phyloP scores from a whole-genome alignment of 805 yeast species.

The Yarrowia sp. region DNA sequence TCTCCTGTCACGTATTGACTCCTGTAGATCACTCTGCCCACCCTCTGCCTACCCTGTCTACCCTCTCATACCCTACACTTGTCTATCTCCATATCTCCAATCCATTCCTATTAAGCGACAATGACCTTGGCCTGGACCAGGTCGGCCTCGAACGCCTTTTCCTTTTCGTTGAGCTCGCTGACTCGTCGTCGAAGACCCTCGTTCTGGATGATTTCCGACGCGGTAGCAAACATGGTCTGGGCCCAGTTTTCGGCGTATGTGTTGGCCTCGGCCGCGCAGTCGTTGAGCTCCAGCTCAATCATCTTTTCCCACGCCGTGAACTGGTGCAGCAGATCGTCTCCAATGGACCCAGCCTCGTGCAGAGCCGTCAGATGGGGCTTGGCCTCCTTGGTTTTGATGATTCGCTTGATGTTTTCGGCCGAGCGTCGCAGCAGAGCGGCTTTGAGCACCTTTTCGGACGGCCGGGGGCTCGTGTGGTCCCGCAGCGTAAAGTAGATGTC shows the following conservation, averaged over 20 bases:
- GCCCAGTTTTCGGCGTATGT: slow-evolving; percentile 75
- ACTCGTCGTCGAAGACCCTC: slow-evolving; percentile 84
- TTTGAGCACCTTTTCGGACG: slow-evolving; percentile 74
- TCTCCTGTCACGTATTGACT: too few relatives aligned
- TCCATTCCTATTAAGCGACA: neutral
- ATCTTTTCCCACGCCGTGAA: slow-evolving; percentile 72
- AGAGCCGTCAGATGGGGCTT: slow-evolving; percentile 65
- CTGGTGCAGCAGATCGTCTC: slow-evolving; percentile 82
- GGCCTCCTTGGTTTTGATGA: slow-evolving; percentile 75
- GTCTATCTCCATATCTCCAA: neutral
- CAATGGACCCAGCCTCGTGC: slow-evolving; percentile 85
- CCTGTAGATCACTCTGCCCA: too few relatives aligned
- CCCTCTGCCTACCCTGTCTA: neutral
- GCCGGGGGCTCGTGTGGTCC: slow-evolving; percentile 47
- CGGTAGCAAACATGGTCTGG: slow-evolving; percentile 65
- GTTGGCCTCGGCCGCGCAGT: slow-evolving; percentile 72
- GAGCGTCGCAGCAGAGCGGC: slow-evolving; percentile 67
- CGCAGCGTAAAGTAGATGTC: slow-evolving; percentile 61
- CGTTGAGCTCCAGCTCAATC: slow-evolving; percentile 77
- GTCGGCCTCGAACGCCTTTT: slow-evolving; percentile 25
- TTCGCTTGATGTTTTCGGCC: slow-evolving; percentile 82
- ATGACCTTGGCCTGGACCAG: slow-evolving; percentile 23
- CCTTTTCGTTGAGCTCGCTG: slow-evolving; percentile 32
- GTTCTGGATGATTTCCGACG: slow-evolving; percentile 88
- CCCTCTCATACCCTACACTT: neutral